A percentile compares a stretch with the other conserved stretches of the same genome.
Conservation (phyloP, 345 rosid genomes). For the Capsella bursapastoris region DNA sequence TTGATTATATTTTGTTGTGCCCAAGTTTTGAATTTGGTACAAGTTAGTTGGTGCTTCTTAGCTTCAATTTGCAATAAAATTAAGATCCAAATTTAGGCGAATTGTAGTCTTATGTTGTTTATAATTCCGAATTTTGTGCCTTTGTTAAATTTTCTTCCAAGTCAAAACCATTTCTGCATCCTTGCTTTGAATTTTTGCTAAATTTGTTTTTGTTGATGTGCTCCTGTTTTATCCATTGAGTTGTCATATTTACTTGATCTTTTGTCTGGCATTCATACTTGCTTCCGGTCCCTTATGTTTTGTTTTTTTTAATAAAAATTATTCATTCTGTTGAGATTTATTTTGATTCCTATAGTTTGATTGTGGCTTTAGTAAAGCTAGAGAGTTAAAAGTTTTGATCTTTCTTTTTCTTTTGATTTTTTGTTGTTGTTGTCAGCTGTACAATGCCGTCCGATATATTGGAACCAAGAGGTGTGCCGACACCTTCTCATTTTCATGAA, state of each 20-base stretch:
- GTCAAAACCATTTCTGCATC: neutral
- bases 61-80: neutral
- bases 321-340: neutral
- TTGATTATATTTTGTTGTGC: neutral
- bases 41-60: conserved; percentile 11
- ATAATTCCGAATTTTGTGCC: conserved; percentile 1
- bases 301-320: neutral
- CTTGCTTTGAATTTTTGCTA: conserved; percentile 16
- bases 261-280: neutral
- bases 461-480: conserved; percentile 53
- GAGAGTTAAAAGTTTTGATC: conserved; percentile 28
- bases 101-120: conserved; percentile 3
- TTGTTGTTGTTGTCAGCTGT: conserved; percentile 28
- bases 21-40: conserved; percentile 23
- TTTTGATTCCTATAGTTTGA: conserved; percentile 1
- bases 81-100: neutral
- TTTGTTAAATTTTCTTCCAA: neutral
- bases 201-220: neutral
- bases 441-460: conserved; percentile 68
- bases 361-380: conserved; percentile 33
- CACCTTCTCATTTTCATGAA: conserved; percentile 48
- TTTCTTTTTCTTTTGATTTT: conserved; percentile 33
- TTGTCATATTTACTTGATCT: neutral
- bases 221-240: conserved; percentile 30
- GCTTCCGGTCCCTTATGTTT: conserved; percentile 15